A percentile compares a stretch with the other conserved stretches of the same genome.
Evolutionary conservation across 2,329 filamentous ascomycete genomes (phyloP).

Genomic region (Didymella pomorum): DNA sequence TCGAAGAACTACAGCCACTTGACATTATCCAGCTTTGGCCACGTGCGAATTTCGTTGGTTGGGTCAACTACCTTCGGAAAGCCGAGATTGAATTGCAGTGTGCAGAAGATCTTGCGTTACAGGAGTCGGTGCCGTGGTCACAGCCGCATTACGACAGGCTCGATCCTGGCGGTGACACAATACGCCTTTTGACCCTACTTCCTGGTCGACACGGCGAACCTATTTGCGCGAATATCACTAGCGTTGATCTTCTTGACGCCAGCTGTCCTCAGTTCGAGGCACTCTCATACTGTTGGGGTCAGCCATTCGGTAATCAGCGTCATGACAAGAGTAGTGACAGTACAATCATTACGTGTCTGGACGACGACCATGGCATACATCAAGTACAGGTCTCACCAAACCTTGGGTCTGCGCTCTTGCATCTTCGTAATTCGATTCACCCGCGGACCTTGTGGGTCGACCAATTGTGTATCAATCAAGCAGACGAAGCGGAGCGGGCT

Average conservation of each 20-base stretch:
- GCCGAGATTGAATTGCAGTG: background rate
- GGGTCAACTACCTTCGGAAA: background rate
- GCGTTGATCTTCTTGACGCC: no score
- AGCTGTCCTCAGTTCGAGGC: background rate
- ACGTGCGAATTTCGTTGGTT: background rate
- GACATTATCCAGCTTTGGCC: background rate
- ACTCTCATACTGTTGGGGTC: constrained; percentile 1
- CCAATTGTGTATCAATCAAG: constrained; percentile 1
- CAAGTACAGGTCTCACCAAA: background rate
- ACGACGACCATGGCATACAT: background rate
- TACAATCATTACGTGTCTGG: background rate
- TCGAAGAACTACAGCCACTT: background rate
- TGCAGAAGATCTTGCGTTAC: no score
- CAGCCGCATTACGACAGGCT: no score
- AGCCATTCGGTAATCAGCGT: background rate
- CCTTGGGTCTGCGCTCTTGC: background rate
- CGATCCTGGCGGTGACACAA: no score
- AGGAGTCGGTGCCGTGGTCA: no score
- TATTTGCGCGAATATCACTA: no score
- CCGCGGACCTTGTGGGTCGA: background rate
- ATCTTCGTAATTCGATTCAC: background rate
- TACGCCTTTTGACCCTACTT: no score
- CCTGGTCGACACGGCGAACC: no score
- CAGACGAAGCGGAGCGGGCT: background rate
- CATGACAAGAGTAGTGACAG: no score